Percentiles rank a stretch among this genome's conserved stretches.
These are phyloP conservation scores for Rhizopogon vesiculosus DNA, from an alignment of 768 basidiomycete genomes.

Conservation along the genomic window DNA sequence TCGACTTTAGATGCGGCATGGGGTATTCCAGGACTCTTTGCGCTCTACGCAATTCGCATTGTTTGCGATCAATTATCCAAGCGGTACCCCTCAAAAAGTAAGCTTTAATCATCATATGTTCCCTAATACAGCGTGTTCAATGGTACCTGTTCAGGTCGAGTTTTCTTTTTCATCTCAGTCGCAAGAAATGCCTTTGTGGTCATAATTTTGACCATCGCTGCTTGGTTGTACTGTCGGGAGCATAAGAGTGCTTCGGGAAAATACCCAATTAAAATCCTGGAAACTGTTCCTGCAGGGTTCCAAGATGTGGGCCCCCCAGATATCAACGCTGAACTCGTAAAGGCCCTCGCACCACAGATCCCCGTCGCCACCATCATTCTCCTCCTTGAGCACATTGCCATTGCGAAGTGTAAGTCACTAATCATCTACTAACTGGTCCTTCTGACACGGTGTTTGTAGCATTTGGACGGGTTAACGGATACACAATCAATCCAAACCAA, in stretches of 20 bases:
- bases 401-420: slow-evolving; percentile 75
- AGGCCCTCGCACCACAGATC: slow-evolving; percentile 68
- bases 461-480: slow-evolving; percentile 91
- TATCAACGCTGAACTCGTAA: slow-evolving; percentile 48
- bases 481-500: slow-evolving; percentile 92
- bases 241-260: slow-evolving; percentile 52
- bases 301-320: slow-evolving; percentile 47
- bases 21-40: slow-evolving; percentile 71
- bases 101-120: slow-evolving; percentile 11
- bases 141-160: slow-evolving; percentile 39
- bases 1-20: slow-evolving; percentile 84
- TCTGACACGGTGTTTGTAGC: slow-evolving; percentile 40
- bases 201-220: slow-evolving; percentile 78
- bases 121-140: not conserved
- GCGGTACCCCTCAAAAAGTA: slow-evolving; percentile 61
- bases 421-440: not conserved
- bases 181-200: slow-evolving; percentile 85
- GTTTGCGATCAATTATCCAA: slow-evolving; percentile 44
- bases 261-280: slow-evolving; percentile 81
- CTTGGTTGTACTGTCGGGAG: slow-evolving; percentile 79
- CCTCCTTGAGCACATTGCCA: slow-evolving; percentile 93
- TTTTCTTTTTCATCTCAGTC: slow-evolving; percentile 76
- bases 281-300: slow-evolving; percentile 82
- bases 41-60: slow-evolving; percentile 66
- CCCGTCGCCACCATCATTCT: slow-evolving; percentile 87